Base-by-base conservation (phyloP, 176 grass and related monocot genomes). In the Eragrostis nindensis region DNA sequence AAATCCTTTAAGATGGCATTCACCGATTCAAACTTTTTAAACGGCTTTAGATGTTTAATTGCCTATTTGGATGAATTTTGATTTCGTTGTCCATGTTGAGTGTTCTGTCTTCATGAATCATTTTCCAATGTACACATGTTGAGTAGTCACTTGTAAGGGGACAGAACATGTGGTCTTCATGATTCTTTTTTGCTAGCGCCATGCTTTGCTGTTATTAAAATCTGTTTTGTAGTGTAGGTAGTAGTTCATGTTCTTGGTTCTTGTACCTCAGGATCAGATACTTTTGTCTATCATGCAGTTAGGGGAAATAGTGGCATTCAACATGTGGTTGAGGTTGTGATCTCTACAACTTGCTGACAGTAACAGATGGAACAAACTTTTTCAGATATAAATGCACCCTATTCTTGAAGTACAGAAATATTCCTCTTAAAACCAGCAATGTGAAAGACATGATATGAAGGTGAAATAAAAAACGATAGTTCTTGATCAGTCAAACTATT, bases 311-410 rank as follows among this genome's bases (percentile, higher is more conserved):
- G 10, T 76, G 41, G 36, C 19, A 60, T 48, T 70, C 43, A 78
- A 4, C 12, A 62, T 74, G 48, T 54, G 16, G 32, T 74, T 82
- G n/a, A 21, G 48, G 45, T 38, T 79, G 53, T 17, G 45, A 74
- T 17, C 59, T 47, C 38, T 52, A 16, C 22, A 53, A 7, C 42
- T 68, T 68, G 8, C 19, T 82, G 48, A 59, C 8, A 27, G 6
- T 65, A 49, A 56, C 24, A 55, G 18, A 42, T 67, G 24, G 16
- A 29, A 26, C 56, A 2, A n/a, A 41, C 11, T 49, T 71, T 60
- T 16, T 66, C 21, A 13, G 7, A 48, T 45, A 24, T 45, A 24
- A 70, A 17, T 70, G 24, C 9, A 13, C 22, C 24, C 8, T 48
- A 27, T 18, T 71, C 14, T 48, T 71, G 27, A 70, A 70, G 8